Percentiles rank a stretch among this genome's conserved stretches.
phyloP scores from a whole-genome alignment of 495 filamentous ascomycete species.

The Astrothelium subdiscretum region DNA sequence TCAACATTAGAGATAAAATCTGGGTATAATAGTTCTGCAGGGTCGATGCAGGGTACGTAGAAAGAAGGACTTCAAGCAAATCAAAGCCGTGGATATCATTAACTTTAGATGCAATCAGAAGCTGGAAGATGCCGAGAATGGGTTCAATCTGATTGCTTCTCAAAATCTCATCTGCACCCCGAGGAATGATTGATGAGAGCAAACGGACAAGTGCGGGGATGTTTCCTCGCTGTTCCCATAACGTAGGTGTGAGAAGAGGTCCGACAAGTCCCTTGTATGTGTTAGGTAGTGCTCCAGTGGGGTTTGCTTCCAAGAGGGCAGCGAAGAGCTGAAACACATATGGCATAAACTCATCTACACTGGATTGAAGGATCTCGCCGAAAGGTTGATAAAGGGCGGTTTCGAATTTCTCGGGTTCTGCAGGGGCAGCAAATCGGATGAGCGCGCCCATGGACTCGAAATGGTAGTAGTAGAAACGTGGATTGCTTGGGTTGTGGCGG shows the following conservation, averaged over 20 bases:
- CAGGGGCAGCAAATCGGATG: slow-evolving; percentile 62
- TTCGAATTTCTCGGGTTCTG: slow-evolving; percentile 62
- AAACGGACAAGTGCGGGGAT: slow-evolving; percentile 80
- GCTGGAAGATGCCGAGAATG: slow-evolving; percentile 86
- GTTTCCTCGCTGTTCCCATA: slow-evolving; percentile 89
- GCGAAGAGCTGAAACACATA: slow-evolving; percentile 95
- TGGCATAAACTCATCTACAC: slow-evolving; percentile 86
- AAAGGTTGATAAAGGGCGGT: slow-evolving; percentile 67
- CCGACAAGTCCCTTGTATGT: slow-evolving; percentile 66
- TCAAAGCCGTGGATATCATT: slow-evolving; percentile 78
- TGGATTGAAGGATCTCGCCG: slow-evolving; percentile 58
- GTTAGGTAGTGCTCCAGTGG: slow-evolving; percentile 56
- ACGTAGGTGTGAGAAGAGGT: slow-evolving; percentile 58
- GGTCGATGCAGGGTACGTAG: slow-evolving; percentile 57
- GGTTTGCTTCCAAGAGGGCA: slow-evolving; percentile 73
- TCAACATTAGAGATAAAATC: slow-evolving; percentile 73
- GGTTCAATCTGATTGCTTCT: slow-evolving; percentile 65
- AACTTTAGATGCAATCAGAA: slow-evolving; percentile 60
- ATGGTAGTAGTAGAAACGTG: slow-evolving; percentile 95
- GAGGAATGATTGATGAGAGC: slow-evolving; percentile 70
- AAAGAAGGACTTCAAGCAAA: slow-evolving; percentile 67
- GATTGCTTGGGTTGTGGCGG: slow-evolving; percentile 88
- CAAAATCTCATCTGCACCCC: slow-evolving; percentile 57
- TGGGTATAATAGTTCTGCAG: slow-evolving; percentile 66
- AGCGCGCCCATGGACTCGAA: slow-evolving; percentile 96